Base-by-base conservation (phyloP, 2,329 filamentous ascomycete species). In the Cercospora sojina region DNA sequence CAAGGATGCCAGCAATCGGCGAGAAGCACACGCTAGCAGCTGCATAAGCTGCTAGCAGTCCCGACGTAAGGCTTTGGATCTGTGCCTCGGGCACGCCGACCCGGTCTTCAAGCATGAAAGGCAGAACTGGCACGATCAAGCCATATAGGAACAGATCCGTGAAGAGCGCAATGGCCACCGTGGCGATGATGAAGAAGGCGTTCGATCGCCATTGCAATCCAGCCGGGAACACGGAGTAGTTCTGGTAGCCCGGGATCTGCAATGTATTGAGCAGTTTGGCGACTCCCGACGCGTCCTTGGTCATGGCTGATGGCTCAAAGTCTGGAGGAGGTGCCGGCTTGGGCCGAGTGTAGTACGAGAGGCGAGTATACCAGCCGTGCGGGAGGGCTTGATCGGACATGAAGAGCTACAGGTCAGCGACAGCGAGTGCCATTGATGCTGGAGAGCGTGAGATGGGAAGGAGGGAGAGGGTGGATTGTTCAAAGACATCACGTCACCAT, bases 61-160 rank as follows among this genome's bases (percentile, higher is more conserved):
- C 79, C 0, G 85, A 87, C 1, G 84, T 83, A 61, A 83, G 79
- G 18, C 78, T 79, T 72, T 88, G 86, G 18, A 87, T 77, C 58
- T 84, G 75, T 5, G 80, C 71, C 6, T 82, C 73, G 0, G 84
- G 83, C 7, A 86, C 68, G 1, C 79, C 71, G 20, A 88, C 76
- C 5, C 85, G 80, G 62, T 85, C 81, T 56, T 80, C 74, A 1
- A 88, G 81, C 77, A 88, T 81, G 68, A 85, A 88, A 0, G 86
- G 86, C 1, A 88, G 76, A 8, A 87, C 82, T 0, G 86, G 86
- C 0, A 88, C 85, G 16, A 88, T 79, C 2, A 88, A 78, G 1
- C 84, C 84, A 72, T 88, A 88, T 1, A 88, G 80, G 73, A 88
- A 88, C 12, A 88, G 76, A 72, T 88, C 86, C 0, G 84, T 85